These are phyloP conservation scores for Hylodesmum podocarpum DNA, from an alignment of 306 rosid species.

Conservation along the genomic window DNA sequence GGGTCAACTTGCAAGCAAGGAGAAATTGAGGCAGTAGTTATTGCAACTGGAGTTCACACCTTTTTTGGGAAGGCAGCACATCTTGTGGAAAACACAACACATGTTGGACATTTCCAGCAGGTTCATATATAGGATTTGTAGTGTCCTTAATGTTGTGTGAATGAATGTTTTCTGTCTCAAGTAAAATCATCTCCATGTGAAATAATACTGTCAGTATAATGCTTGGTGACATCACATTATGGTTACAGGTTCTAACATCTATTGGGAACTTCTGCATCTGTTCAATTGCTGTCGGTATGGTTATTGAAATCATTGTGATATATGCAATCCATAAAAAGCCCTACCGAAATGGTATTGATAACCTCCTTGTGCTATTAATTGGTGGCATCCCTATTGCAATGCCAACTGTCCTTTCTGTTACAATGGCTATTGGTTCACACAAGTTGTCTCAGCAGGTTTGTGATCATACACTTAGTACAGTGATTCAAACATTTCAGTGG, in stretches of 20 bases:
- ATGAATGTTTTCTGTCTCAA: neutral
- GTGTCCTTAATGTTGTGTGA: neutral
- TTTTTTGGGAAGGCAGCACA: slow-evolving; percentile 85
- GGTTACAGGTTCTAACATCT: slow-evolving; percentile 65
- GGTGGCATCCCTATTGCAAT: slow-evolving; percentile 88
- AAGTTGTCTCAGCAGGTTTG: slow-evolving; percentile 62
- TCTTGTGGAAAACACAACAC: slow-evolving; percentile 79
- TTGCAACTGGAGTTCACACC: slow-evolving; percentile 84
- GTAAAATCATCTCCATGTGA: neutral
- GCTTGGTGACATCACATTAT: neutral
- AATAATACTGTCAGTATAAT: slow-evolving; percentile 11
- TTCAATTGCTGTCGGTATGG: slow-evolving; percentile 71
- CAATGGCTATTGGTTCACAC: slow-evolving; percentile 82
- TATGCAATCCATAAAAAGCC: slow-evolving; percentile 29
- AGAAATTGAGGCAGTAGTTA: slow-evolving; percentile 73
- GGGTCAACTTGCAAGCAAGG: slow-evolving; percentile 93
- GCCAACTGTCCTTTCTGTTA: slow-evolving; percentile 89
- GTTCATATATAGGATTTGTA: slow-evolving; percentile 28
- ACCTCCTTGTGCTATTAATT: slow-evolving; percentile 72
- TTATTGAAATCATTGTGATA: slow-evolving; percentile 61
- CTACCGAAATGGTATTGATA: slow-evolving; percentile 58
- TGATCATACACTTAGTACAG: neutral
- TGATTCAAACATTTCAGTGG: neutral
- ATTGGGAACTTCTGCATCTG: slow-evolving; percentile 78
- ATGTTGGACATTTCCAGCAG: slow-evolving; percentile 78